Conservation (phyloP, 495 filamentous ascomycete genomes). For the Hypoxylon perforatum region DNA sequence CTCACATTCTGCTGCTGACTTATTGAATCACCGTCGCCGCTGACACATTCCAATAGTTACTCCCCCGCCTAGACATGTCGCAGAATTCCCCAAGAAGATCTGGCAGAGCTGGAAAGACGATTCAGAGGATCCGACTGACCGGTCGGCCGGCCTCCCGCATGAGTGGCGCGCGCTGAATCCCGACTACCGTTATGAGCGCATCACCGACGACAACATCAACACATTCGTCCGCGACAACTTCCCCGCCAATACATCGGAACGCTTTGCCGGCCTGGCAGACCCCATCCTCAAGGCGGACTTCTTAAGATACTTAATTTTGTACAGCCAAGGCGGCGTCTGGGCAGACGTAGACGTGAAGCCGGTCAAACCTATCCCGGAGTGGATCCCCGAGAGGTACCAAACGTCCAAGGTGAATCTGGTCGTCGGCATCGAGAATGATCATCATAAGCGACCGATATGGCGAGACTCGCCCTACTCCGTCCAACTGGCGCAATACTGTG, state of each 20-base stretch:
- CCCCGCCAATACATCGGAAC: slow-evolving; percentile 38
- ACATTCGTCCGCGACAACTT: slow-evolving; percentile 48
- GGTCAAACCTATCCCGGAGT: slow-evolving; percentile 49
- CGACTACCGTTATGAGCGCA: slow-evolving; percentile 48
- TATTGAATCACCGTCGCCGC: background rate
- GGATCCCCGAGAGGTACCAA: slow-evolving; percentile 50
- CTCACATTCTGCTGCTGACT: background rate
- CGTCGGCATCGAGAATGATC: slow-evolving; percentile 57
- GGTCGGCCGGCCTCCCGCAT: slow-evolving; percentile 20
- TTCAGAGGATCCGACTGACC: slow-evolving; percentile 21
- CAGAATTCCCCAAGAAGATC: slow-evolving; percentile 28
- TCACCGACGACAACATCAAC: slow-evolving; percentile 49
- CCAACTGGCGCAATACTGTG: slow-evolving; percentile 56
- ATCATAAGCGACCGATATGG: slow-evolving; percentile 43
- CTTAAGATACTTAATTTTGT: slow-evolving; percentile 61
- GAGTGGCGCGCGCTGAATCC: slow-evolving; percentile 48
- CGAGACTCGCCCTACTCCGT: slow-evolving; percentile 38
- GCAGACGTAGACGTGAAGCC: slow-evolving; percentile 58
- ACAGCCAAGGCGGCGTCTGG: slow-evolving; percentile 64
- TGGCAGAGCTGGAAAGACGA: slow-evolving; percentile 37
- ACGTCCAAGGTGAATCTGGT: slow-evolving; percentile 45
- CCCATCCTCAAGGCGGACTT: slow-evolving; percentile 52
- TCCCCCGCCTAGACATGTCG: background rate
- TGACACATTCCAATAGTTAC: background rate
- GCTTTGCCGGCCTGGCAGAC: slow-evolving; percentile 45